Evolutionary conservation across 1,139 yeast genomes (phyloP).

Genomic region (Citeromyces hawaiiensis): DNA sequence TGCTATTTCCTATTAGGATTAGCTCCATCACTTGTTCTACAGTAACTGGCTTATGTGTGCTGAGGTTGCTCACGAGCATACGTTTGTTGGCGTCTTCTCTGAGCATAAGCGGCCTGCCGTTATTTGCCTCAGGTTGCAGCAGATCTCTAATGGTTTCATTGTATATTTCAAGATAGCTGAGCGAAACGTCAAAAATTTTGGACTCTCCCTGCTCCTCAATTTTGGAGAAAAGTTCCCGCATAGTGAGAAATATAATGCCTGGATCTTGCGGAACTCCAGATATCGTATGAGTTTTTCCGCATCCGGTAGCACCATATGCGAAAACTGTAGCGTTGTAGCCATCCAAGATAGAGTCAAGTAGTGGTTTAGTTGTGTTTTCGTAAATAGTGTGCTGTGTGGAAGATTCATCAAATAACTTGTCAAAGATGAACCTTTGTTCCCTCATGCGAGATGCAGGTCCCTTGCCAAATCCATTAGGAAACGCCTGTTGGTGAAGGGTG

Average conservation of each 20-base stretch:
- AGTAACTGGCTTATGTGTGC: slow-evolving; percentile 46
- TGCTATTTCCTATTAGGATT: slow-evolving; percentile 56
- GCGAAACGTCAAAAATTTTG: slow-evolving; percentile 42
- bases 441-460: slow-evolving; percentile 31
- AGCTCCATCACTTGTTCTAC: slow-evolving; percentile 77
- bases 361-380: slow-evolving; percentile 51
- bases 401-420: slow-evolving; percentile 54
- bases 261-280: slow-evolving; percentile 65
- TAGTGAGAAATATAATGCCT: slow-evolving; percentile 70
- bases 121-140: slow-evolving; percentile 38
- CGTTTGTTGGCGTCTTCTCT: slow-evolving; percentile 60
- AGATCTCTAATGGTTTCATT: slow-evolving; percentile 81
- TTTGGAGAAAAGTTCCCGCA: slow-evolving; percentile 57
- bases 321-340: slow-evolving; percentile 88
- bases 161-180: slow-evolving; percentile 78
- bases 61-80: slow-evolving; percentile 65
- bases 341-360: slow-evolving; percentile 62
- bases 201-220: slow-evolving; percentile 44
- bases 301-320: slow-evolving; percentile 97
- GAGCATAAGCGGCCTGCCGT: slow-evolving; percentile 32
- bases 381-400: slow-evolving; percentile 60
- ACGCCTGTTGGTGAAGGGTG: slow-evolving; percentile 43
- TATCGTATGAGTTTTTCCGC: slow-evolving; percentile 94
- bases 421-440: slow-evolving; percentile 78
- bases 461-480: slow-evolving; percentile 22